A percentile compares a stretch with the other conserved stretches of the same genome.
These are phyloP conservation scores for Neurospora terricola DNA, from an alignment of 495 filamentous ascomycete genomes.

Conservation along the genomic window DNA sequence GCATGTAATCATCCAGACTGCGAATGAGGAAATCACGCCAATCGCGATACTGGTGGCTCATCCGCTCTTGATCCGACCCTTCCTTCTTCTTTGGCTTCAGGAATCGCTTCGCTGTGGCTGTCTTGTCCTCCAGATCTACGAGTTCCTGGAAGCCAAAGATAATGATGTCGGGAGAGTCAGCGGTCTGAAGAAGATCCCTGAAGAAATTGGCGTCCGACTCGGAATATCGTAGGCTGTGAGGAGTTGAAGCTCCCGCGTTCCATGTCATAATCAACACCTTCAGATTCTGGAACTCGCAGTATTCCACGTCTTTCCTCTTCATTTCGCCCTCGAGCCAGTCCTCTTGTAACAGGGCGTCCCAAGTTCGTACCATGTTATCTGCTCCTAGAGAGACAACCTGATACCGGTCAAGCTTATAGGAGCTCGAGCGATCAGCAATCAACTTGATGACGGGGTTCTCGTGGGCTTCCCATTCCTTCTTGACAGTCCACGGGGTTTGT, in stretches of 20 bases:
- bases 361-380: slow-evolving; percentile 75
- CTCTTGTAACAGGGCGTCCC: slow-evolving; percentile 89
- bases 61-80: slow-evolving; percentile 78
- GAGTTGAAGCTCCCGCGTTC: slow-evolving; percentile 92
- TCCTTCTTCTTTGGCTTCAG: slow-evolving; percentile 84
- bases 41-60: slow-evolving; percentile 94
- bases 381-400: slow-evolving; percentile 85
- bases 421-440: slow-evolving; percentile 66
- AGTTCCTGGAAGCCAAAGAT: slow-evolving; percentile 98
- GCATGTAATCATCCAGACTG: slow-evolving; percentile 70
- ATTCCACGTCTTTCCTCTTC: slow-evolving; percentile 70
- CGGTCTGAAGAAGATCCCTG: slow-evolving; percentile 56
- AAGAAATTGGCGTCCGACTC: slow-evolving; percentile 64
- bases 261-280: slow-evolving; percentile 75
- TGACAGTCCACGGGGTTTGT: slow-evolving; percentile 72
- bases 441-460: slow-evolving; percentile 69
- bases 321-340: slow-evolving; percentile 89
- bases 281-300: slow-evolving; percentile 74
- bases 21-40: slow-evolving; percentile 85
- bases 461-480: slow-evolving; percentile 93
- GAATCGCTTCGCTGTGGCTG: slow-evolving; percentile 82
- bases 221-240: slow-evolving; percentile 62
- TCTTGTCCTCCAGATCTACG: slow-evolving; percentile 94
- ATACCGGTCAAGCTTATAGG: slow-evolving; percentile 75
- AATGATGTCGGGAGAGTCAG: slow-evolving; percentile 75